Base-by-base conservation (phyloP, 2,329 filamentous ascomycete species). In the Paraphoma sp. region DNA sequence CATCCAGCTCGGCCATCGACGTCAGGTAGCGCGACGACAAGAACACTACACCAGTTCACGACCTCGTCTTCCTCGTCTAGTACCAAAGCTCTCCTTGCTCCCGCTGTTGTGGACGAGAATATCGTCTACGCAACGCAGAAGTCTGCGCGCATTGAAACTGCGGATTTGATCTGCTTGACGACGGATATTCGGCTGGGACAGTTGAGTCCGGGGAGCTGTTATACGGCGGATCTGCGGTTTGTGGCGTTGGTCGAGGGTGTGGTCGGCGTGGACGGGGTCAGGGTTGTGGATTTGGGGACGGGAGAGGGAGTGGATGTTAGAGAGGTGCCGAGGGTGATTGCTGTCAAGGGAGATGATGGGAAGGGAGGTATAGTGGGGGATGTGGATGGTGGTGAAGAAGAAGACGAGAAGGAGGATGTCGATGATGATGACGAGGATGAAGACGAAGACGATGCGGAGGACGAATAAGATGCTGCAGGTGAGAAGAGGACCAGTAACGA, bases 251-350 rank as follows among this genome's bases (percentile, higher is more conserved):
- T 76, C 51, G 81, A 85, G 46, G 91, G 91, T 0, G 83, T 91
- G 31, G 82, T 91, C 30, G 83, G 84, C n/a, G 75, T 94, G 2
- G 91, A 93, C 65, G 87, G 88, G 2, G 81, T 94, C 17, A 81
- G 90, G 48, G 85, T 94, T 1, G 82, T 93, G 3, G 91, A 95
- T 73, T 72, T 94, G 57, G 85, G 81, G 18, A 90, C 86, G 33
- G 88, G 91, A 68, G 90, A 93, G 77, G 89, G 90, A 69, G 88
- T 91, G 3, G 90, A 94, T 74, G 87, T 93, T 52, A 83, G 86
- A 57, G 89, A 94, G 59, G 72, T 95, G 61, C 91, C 91, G 0
- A 87, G 84, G 44, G 86, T 92, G 65, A 77, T 92, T 36, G 72
- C 72, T 16, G 56, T 68, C 12, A 65, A 68, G 43, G 57, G 65